phyloP scores from a whole-genome alignment of 306 rosid genomes.

The Cicer yamashitae region DNA sequence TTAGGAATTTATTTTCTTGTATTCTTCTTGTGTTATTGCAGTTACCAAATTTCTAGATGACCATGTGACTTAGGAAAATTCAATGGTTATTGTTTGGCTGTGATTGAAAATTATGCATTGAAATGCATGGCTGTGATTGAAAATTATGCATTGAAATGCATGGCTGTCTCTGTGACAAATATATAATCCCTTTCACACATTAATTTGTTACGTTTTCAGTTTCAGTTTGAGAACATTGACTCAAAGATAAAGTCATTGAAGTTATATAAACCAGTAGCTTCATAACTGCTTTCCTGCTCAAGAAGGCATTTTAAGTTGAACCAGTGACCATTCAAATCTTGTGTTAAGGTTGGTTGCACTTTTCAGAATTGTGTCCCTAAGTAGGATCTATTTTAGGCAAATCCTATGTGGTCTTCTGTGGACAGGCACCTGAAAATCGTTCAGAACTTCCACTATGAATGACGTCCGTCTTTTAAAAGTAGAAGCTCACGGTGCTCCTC shows the following conservation, averaged over 20 bases:
- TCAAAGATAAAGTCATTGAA: slow-evolving; percentile 35
- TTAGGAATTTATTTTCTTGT: slow-evolving; percentile 21
- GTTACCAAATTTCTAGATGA: slow-evolving; percentile 37
- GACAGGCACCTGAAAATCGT: background rate
- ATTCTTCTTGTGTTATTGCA: slow-evolving; percentile 16
- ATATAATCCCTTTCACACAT: slow-evolving; percentile 47
- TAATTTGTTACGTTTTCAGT: slow-evolving; percentile 32
- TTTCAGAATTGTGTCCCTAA: slow-evolving; percentile 29
- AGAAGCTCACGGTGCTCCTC: background rate
- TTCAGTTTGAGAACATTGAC: slow-evolving; percentile 70
- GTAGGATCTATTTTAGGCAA: background rate
- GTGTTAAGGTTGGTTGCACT: slow-evolving; percentile 52
- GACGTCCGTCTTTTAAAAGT: background rate
- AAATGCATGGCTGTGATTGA: slow-evolving; percentile 34
- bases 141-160: slow-evolving; percentile 31
- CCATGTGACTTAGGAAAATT: slow-evolving; percentile 43
- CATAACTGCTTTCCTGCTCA: slow-evolving; percentile 25
- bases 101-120: slow-evolving; percentile 36
- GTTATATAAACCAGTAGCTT: slow-evolving; percentile 57
- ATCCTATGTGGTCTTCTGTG: background rate
- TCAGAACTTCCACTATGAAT: background rate
- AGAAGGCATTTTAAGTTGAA: slow-evolving; percentile 37
- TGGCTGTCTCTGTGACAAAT: slow-evolving; percentile 40
- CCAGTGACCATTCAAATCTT: slow-evolving; percentile 37
- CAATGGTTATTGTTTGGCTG: slow-evolving; percentile 25